Evolutionary conservation across 768 basidiomycete species (phyloP).

Genomic region (Plicaturopsis crispa): DNA sequence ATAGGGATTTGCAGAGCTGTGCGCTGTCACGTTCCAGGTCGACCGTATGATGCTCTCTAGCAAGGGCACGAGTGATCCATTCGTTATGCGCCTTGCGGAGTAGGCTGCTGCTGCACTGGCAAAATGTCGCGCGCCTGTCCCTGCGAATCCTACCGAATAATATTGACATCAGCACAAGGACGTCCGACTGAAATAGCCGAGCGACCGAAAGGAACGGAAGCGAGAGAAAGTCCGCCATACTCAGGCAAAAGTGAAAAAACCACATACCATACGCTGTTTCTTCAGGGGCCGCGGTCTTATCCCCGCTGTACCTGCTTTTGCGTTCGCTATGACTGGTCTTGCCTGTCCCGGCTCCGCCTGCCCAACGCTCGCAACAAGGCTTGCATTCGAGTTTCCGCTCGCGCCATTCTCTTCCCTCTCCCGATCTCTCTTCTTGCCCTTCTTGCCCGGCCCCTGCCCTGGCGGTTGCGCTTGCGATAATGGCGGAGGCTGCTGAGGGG

Average conservation of each 20-base stretch:
- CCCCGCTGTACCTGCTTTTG: constrained; percentile 50
- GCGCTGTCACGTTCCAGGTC: too few relatives aligned
- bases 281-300: constrained; percentile 64
- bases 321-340: constrained; percentile 31
- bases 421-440: constrained; percentile 26
- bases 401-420: constrained; percentile 15
- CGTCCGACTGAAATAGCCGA: too few relatives aligned
- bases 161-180: too few relatives aligned
- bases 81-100: constrained; percentile 56
- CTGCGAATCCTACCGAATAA: constrained; percentile 42
- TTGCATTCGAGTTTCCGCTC: constrained; percentile 15
- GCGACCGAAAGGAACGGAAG: too few relatives aligned
- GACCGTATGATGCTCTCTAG: too few relatives aligned
- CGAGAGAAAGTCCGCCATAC: too few relatives aligned
- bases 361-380: constrained; percentile 5
- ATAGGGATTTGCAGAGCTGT: too few relatives aligned
- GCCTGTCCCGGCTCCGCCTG: constrained; percentile 14
- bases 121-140: constrained; percentile 54
- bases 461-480: constrained; percentile 6
- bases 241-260: neutral
- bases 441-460: constrained; percentile 12
- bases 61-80: neutral
- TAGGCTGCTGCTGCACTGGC: constrained; percentile 60
- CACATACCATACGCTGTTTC: constrained; percentile 67
- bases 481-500: too few relatives aligned